Evolutionary conservation across 495 filamentous ascomycete species (phyloP), one percentile per base, ranked within the genome.

Genomic region (Ramalina peruviana): DNA sequence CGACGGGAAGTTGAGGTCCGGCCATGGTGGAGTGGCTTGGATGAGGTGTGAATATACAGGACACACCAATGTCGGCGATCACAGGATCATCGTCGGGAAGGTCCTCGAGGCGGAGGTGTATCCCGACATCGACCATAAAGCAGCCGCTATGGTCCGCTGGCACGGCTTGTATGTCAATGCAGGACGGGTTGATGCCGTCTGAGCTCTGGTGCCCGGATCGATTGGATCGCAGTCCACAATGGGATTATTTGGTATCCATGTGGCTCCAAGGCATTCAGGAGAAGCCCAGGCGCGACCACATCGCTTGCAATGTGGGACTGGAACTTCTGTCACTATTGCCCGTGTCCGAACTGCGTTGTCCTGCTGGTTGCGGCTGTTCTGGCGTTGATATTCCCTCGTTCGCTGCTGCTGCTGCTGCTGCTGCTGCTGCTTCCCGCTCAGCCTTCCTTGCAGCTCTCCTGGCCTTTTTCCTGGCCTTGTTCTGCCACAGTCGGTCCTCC

Each of bases 401-500:
- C 6, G 52, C 23, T 37, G 36, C 6, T n/a, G 13, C 27, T 19
- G 20, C 37, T 16, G 46, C 37, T 13, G 52, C 23, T 37, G 36
- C 6, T n/a, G 13, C 27, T 19, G 20, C 37, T 16, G 46, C 37
- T 13, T 26, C 48, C 37, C 59, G 53, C 48, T 54, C 51, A 6
- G 52, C 52, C 10, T 58, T 61, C 43, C 56, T 58, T 40, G 41
- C 53, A 37, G 61, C 61, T 43, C 58, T 64, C 33, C 54, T 41
- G 54, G 65, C 62, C 46, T 46, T 52, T 53, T 57, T 64, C 47
- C 58, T 62, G 33, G 65, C 60, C 40, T 60, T 61, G 17, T 43
- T 36, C 45, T 77, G 71, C 71, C 82, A 85, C 13, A 77, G 58
- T 7, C 71, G 69, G 57, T 93, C 83, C 58, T 88, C 87, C 26